Base-by-base conservation (phyloP, 352 stramenopile genomes). In the Globisporangium abappressorium region DNA sequence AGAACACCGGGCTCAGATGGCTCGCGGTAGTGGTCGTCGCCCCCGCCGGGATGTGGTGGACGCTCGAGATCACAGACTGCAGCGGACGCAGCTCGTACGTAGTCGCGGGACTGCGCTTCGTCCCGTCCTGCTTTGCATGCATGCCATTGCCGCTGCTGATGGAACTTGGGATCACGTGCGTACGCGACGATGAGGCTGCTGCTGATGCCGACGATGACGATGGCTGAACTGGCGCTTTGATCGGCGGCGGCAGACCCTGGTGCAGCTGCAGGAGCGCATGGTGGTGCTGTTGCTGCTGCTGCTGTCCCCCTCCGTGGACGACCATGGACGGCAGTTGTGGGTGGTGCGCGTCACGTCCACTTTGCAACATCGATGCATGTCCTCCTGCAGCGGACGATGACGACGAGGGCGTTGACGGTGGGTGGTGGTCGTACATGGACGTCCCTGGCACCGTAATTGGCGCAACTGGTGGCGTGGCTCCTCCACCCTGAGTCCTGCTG, bases 1-100 rank as follows among this genome's bases (percentile, higher is more conserved):
- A 58, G 15, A 77, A 56, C 12, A 66, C 59, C 1, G 71, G 71
- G 6, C 71, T 77, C 11, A 68, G 54, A n/a, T 58, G 24, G 18
- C 34, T 49, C 2, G 58, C 61, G n/a, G 61, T 60, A 30, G 49
- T 68, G 0, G 63, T 68, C 4, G 63, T 71, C 38, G 66, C 43
- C 5, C 56, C 55, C 11, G 41, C 38, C 7, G 66, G 22, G 11
- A 71, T 6, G 18, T 72, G 62, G 46, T 69, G 59, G n/a, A 57
- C 49, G 18, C 49, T 62, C 20, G 68, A 41, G 20, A 65, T 62
- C 14, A 77, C 58, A 22, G 80, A 84, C 65, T 85, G 78, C 22
- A 89, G 69, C 5, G 80, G 75, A 30, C 80, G 73, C 33, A 89
- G 56, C 22, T 85, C 74, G 66, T 86, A 89, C 33, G 69, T 70